These are phyloP conservation scores for Somion occarium DNA, from an alignment of 1,284 basidiomycete species.

Conservation along the genomic window DNA sequence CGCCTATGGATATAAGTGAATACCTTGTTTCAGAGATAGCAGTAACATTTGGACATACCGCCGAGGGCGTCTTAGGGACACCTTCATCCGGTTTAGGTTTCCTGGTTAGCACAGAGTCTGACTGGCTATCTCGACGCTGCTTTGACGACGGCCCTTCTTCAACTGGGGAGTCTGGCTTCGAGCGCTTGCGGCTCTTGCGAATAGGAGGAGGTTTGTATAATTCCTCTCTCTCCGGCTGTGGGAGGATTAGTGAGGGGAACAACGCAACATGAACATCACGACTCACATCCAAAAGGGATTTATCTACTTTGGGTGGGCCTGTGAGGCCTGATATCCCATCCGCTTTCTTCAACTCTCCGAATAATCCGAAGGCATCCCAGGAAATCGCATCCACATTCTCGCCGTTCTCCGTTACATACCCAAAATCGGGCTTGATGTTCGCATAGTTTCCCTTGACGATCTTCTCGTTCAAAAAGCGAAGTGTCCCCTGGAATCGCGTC, in stretches of 20 bases:
- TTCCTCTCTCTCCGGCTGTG: too few relatives aligned
- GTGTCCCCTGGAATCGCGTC: background rate
- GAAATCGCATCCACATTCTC: background rate
- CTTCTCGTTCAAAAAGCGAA: background rate
- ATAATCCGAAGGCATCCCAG: background rate
- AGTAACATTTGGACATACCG: background rate
- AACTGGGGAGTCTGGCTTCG: background rate
- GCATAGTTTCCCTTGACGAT: background rate
- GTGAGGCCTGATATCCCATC: too few relatives aligned
- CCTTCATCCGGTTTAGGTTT: too few relatives aligned
- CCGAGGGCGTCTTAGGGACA: background rate
- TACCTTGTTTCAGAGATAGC: background rate
- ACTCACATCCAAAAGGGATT: background rate
- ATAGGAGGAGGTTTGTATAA: background rate
- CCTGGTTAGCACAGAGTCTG: too few relatives aligned
- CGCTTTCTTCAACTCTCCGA: constrained; percentile 2
- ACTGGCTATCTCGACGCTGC: too few relatives aligned
- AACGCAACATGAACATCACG: too few relatives aligned
- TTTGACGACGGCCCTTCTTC: too few relatives aligned
- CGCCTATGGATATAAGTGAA: background rate
- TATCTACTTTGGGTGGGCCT: background rate
- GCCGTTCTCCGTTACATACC: background rate
- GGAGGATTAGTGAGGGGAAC: background rate
- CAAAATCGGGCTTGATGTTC: constrained; percentile 6
- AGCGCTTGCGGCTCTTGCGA: background rate